Evolutionary conservation across 2,329 filamentous ascomycete genomes (phyloP).

Genomic region (Stemphylium vesicarium): DNA sequence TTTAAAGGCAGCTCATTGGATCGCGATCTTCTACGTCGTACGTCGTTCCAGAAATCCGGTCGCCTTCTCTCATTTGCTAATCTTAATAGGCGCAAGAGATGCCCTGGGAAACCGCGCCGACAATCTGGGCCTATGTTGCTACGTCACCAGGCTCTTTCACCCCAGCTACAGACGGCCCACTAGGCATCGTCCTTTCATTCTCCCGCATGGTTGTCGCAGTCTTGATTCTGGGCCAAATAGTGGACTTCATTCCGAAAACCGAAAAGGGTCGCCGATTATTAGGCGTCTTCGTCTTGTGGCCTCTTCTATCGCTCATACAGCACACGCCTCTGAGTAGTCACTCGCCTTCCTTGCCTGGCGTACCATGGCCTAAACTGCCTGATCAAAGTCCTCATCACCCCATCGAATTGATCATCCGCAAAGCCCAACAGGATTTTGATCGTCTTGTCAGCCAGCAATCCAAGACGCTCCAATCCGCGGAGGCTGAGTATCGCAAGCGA

Average conservation of each 20-base stretch:
- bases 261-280: background rate
- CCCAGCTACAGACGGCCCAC: background rate
- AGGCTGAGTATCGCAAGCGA: constrained; percentile 53
- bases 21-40: constrained; percentile 3
- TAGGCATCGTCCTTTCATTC: background rate
- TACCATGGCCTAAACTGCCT: background rate
- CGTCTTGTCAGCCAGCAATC: constrained; percentile 49
- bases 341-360: background rate
- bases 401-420: background rate
- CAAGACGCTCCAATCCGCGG: constrained; percentile 26
- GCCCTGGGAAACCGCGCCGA: constrained; percentile 3
- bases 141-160: background rate
- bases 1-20: constrained; percentile 5
- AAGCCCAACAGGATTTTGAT: constrained; percentile 26
- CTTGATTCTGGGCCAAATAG: background rate
- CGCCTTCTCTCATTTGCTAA: background rate
- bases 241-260: background rate
- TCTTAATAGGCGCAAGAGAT: background rate
- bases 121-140: constrained; percentile 2
- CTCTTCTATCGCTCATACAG: background rate
- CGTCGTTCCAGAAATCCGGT: background rate
- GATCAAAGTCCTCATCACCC: background rate
- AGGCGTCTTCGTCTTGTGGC: background rate
- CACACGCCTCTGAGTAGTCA: background rate
- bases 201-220: background rate